These are phyloP conservation scores for Angomonas desouzai DNA, from an alignment of 208 protist species.

Conservation along the genomic window DNA sequence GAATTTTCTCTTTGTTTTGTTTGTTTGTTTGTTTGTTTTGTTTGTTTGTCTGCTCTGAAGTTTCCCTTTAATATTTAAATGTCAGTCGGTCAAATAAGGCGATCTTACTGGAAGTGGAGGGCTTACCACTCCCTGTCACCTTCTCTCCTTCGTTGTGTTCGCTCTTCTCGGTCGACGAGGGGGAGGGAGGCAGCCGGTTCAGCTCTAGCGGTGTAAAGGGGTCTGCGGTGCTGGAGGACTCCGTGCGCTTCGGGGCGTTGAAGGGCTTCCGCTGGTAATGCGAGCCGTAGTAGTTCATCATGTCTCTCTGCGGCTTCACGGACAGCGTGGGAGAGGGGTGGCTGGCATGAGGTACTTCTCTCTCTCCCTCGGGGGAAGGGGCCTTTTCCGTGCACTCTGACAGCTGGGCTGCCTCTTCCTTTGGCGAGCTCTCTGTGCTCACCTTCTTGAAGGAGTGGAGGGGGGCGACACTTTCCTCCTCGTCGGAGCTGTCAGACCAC, in stretches of 20 bases:
- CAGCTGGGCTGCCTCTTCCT: too few species aligned
- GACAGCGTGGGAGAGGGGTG: background rate
- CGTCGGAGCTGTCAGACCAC: conserved; percentile 15
- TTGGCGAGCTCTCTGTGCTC: background rate
- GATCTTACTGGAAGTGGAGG: background rate
- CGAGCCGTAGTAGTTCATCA: background rate
- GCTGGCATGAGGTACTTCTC: too few species aligned
- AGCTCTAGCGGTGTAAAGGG: background rate
- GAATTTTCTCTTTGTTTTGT: too few species aligned
- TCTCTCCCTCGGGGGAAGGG: background rate
- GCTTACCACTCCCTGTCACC: background rate
- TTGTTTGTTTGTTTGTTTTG: too few species aligned
- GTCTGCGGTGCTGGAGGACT: background rate
- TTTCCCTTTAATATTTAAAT: background rate
- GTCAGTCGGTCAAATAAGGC: background rate
- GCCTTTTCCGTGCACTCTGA: background rate
- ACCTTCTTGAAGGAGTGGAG: background rate
- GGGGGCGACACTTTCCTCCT: conserved; percentile 8
- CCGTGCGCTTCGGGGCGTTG: background rate
- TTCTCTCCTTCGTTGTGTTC: background rate
- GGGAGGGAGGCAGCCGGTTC: background rate
- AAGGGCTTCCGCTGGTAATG: background rate
- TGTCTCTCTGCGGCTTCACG: background rate
- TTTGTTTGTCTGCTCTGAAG: too few species aligned
- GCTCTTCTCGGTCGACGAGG: background rate